Conservation (phyloP, 1,139 yeast genomes). For the Debaryomyces fabryi region DNA sequence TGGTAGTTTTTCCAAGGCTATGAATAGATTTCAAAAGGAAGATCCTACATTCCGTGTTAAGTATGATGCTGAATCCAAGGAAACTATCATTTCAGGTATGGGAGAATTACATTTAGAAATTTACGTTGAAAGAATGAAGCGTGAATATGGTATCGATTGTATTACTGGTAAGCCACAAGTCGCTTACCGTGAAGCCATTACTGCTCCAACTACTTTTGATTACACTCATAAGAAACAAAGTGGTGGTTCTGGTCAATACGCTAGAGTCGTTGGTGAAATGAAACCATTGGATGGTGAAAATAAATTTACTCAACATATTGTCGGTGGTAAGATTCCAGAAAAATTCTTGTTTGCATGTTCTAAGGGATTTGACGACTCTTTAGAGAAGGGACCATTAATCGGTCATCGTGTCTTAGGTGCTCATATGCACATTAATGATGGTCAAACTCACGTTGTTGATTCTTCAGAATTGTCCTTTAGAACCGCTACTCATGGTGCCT, state of each 20-base stretch:
- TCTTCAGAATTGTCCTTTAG: conserved; percentile 95
- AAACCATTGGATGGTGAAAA: conserved; percentile 68
- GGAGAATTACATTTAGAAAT: conserved; percentile 97
- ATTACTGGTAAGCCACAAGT: conserved; percentile 97
- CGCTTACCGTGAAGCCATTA: conserved; percentile 93
- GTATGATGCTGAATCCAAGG: conserved; percentile 89
- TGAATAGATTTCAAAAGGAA: conserved; percentile 96
- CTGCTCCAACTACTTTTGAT: conserved; percentile 76
- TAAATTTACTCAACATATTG: conserved; percentile 80
- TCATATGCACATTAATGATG: conserved; percentile 92
- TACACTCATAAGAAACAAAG: conserved; percentile 96
- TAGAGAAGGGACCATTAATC: conserved; percentile 94
- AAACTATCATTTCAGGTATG: conserved; percentile 97
- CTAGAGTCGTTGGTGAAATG: conserved; percentile 90
- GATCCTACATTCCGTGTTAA: conserved; percentile 97
- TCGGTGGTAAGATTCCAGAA: conserved; percentile 97
- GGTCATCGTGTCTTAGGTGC: conserved; percentile 95
- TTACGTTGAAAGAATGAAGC: conserved; percentile 95
- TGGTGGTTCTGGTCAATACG: conserved; percentile 99
- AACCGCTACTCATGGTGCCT: conserved; percentile 90
- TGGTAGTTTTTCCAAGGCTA: conserved; percentile 86
- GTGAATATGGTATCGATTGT: conserved; percentile 97
- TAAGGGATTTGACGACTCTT: conserved; percentile 93
- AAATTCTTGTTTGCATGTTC: conserved; percentile 93
- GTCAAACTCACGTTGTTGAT: conserved; percentile 97